Base-by-base conservation (phyloP, 306 rosid genomes). In the Cucurbita argyrosperma region DNA sequence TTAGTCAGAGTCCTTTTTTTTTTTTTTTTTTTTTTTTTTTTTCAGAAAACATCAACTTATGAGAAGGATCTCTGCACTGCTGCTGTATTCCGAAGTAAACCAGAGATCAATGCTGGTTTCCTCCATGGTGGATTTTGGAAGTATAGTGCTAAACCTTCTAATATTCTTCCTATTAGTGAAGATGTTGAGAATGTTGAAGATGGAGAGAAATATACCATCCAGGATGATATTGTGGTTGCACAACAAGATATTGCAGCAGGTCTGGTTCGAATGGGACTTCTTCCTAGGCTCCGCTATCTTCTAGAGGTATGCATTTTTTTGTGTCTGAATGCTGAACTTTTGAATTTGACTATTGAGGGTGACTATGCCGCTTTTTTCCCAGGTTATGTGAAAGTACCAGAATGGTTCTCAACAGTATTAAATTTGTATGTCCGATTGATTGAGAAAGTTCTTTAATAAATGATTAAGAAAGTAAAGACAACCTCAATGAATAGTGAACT, bases 101-200 rank as follows among this genome's bases (percentile, higher is more conserved):
- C 97, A 52, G 90, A 94, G 82, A 81, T 89, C 74, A 80, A 85
- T 80, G 81, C 53, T 77, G 99, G 97, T 76, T 94, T 94, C 76
- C 95, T 89, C 65, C 96, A 54, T 60, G 99, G 98, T 72, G 96
- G 91, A 67, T 94, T 85, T 76, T 91, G 99, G 99, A 94, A 94
- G 88, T 91, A 91, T 82, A 91, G 86, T 83, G 88, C 95, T 69
- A 94, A 91, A 77, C 85, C 95, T 79, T 85, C 97, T 53, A 91
- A 87, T 82, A 76, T 91, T 79, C 84, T 82, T 79, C 83, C 88
- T 78, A 67, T 82, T 46, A 74, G 77, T 4, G 88, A 87, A 73
- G 86, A 88, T 79, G 74, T 85, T 49, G 56, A 82, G 76, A 87
- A 85, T 62, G 80, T 81, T 76, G 95, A 86, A 71, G 80, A 81